Conservation (phyloP, 768 basidiomycete species). For the Auricularia heimuer region DNA sequence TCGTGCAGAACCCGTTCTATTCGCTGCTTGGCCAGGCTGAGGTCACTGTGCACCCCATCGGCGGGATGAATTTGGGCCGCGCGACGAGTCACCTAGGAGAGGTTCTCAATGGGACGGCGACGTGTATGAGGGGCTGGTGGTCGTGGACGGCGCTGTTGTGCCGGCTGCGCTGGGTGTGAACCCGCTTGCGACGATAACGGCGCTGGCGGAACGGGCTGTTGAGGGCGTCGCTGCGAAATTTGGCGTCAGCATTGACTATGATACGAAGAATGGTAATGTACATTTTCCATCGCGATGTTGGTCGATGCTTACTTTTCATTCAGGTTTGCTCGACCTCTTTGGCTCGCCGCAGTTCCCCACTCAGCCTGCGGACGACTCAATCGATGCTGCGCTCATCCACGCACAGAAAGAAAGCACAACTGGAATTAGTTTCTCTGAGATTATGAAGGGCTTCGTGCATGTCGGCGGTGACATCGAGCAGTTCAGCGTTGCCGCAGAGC, state of each 20-base stretch:
- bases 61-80: neutral
- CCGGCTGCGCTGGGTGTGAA: conserved; percentile 4
- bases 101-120: neutral
- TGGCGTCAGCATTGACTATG: neutral
- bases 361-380: neutral
- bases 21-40: conserved; percentile 2
- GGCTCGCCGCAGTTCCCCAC: neutral
- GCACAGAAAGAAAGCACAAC: neutral
- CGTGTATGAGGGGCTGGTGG: conserved; percentile 1
- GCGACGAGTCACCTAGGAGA: conserved; percentile 2
- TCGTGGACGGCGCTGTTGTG: conserved; percentile 2
- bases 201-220: conserved; percentile 4
- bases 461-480: neutral
- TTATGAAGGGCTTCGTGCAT: conserved; percentile 2
- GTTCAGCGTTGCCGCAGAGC: neutral
- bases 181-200: conserved; percentile 5
- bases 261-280: neutral
- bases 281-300: neutral
- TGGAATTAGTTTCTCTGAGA: conserved; percentile 4
- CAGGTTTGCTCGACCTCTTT: neutral
- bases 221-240: neutral
- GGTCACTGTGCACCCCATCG: conserved; percentile 5
- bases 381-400: neutral
- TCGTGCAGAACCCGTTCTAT: conserved; percentile 4
- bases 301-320: neutral